A percentile compares a stretch with the other conserved stretches of the same genome.
phyloP scores from a whole-genome alignment of 148 eudicot species.

The Fagopyrum esculentum region DNA sequence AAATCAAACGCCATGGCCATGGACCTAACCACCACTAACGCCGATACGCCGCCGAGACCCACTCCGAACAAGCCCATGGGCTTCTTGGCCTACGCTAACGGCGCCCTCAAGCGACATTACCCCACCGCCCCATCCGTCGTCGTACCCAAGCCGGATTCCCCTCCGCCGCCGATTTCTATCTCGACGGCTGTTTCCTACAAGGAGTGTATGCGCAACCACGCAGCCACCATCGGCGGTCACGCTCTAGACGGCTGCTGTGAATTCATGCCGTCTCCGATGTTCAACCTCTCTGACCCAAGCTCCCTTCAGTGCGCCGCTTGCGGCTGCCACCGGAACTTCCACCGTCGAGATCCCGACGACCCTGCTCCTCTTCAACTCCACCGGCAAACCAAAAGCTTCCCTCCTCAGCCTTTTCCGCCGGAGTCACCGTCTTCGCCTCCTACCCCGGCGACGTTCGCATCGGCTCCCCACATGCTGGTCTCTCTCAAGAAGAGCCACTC shows the following conservation, averaged over 20 bases:
- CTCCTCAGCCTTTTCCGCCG: not conserved
- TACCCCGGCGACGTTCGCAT: not conserved
- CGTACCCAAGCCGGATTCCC: conserved; percentile 3
- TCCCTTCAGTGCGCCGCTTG: conserved; percentile 9
- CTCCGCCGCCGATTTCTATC: not conserved
- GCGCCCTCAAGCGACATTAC: conserved; percentile 19
- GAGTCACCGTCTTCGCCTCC: conserved; percentile 5
- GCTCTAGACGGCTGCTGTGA: conserved; percentile 87
- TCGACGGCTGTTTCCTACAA: conserved; percentile 35
- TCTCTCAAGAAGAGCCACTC: not conserved
- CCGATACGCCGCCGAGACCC: not conserved
- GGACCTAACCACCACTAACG: not conserved
- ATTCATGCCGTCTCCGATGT: conserved; percentile 60
- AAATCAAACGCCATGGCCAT: not conserved
- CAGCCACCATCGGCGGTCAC: conserved; percentile 77
- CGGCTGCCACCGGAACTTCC: conserved; percentile 13
- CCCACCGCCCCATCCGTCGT: not conserved
- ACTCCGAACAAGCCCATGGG: conserved; percentile 7
- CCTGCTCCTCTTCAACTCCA: conserved; percentile 8
- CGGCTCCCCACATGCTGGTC: conserved; percentile 11
- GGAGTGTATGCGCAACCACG: conserved; percentile 76
- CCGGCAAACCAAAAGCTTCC: not conserved
- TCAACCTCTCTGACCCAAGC: conserved; percentile 10
- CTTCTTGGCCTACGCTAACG: conserved; percentile 25
- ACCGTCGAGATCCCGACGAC: conserved; percentile 6